These are phyloP conservation scores for Mycena indigotica DNA, from an alignment of 768 basidiomycete species.

Conservation along the genomic window DNA sequence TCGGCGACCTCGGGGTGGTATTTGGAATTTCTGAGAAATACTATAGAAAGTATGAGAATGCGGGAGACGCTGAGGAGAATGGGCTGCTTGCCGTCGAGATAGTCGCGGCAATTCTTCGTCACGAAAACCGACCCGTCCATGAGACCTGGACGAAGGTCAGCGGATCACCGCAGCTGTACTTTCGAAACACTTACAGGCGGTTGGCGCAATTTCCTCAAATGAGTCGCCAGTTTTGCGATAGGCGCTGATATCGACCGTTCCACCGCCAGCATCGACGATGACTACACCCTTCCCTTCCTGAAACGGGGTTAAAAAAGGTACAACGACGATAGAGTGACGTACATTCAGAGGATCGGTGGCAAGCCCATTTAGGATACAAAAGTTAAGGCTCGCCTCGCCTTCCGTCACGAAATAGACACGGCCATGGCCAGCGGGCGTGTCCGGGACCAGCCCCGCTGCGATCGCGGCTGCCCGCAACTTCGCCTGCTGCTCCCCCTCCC, in stretches of 20 bases:
- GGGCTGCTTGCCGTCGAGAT: constrained; percentile 41
- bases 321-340: constrained; percentile 30
- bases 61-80: not conserved
- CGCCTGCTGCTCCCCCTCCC: constrained; percentile 55
- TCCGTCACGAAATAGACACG: constrained; percentile 55
- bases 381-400: constrained; percentile 58
- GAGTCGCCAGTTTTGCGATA: constrained; percentile 51
- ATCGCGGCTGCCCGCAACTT: constrained; percentile 51
- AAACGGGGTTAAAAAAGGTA: constrained; percentile 20
- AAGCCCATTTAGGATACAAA: constrained; percentile 45
- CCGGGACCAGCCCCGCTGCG: constrained; percentile 45
- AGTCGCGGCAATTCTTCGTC: constrained; percentile 48
- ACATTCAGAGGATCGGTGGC: constrained; percentile 32
- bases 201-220: constrained; percentile 52
- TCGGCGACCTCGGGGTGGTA: constrained; percentile 45
- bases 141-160: constrained; percentile 37
- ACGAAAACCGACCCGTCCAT: constrained; percentile 58
- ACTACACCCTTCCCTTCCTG: constrained; percentile 40
- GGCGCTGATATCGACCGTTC: constrained; percentile 62
- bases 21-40: constrained; percentile 41
- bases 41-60: constrained; percentile 28
- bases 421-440: constrained; percentile 35
- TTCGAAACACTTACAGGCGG: constrained; percentile 47
- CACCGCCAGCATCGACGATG: constrained; percentile 59
- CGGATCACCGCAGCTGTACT: constrained; percentile 21